Base-by-base conservation (phyloP, 2,329 filamentous ascomycete genomes). In the Capronia epimyces region DNA sequence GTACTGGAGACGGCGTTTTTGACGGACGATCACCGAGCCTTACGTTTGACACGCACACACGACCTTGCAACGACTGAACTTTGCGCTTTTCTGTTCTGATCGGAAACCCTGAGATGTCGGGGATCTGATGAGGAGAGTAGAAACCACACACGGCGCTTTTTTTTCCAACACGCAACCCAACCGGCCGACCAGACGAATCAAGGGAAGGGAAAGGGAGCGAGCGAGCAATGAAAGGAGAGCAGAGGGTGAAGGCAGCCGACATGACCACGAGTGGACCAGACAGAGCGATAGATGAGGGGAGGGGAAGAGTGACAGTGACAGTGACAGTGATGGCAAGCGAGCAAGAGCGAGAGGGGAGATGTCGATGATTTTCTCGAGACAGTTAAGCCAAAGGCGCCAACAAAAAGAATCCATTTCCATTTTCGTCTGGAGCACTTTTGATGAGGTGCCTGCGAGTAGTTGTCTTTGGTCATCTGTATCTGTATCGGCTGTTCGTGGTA, bases 61-160 rank as follows among this genome's bases (percentile, higher is more conserved):
- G 22, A 44, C 18, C 15, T 12, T 37, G 18, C 18, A 5, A 37
- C 16, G 34, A 37, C 34, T 20, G 6, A 20, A 18, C 34, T 18
- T 20, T 29, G 27, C 8, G 27, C 7, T 12, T 37, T 18, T 12
- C 1, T 20, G 34, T 13, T 37, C 8, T 37, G n/a, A 18, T 37
- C 18, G 34, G 5, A 37, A 15, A 18, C 31, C 5, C 31, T 10
- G 31, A 13, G 31, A 27, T 34, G n/a, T 34, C 31, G 5, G 5
- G 47, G 31, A 37, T 52, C 49, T 47, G 49, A 43, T 47, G 27
- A 43, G 43, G 37, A 31, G 36, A 31, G 31, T 27, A 32, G 27
- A 13, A 15, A 47, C 24, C 41, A 18, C 15, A 22, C 10, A 18
- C 12, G 24, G 39, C 44, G 32, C 49, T 52, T 47, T 20, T 43